phyloP scores from a whole-genome alignment of 2,329 filamentous ascomycete genomes.

The Conoideocrella luteorostrata region DNA sequence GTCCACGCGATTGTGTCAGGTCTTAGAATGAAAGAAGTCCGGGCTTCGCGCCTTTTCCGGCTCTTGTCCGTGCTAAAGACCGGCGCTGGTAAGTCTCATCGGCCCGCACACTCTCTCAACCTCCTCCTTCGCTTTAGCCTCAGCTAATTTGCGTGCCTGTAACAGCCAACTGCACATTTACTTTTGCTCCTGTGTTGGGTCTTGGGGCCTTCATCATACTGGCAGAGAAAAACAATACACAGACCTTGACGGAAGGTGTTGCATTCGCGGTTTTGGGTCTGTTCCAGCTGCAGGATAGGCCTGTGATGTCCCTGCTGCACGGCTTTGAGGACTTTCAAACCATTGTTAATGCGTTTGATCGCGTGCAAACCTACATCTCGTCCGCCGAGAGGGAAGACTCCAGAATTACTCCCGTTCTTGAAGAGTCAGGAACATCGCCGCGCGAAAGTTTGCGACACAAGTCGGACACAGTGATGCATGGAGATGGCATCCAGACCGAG shows the following conservation, averaged over 20 bases:
- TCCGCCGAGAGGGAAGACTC: constrained; percentile 13
- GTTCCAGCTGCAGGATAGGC: constrained; percentile 15
- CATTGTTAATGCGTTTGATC: constrained; percentile 14
- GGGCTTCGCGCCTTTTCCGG: constrained; percentile 20
- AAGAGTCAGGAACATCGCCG: neutral
- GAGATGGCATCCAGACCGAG: neutral
- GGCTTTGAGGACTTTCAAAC: constrained; percentile 16
- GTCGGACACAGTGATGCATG: neutral
- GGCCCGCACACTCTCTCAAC: neutral
- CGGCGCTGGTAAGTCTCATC: constrained; percentile 6
- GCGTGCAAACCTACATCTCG: constrained; percentile 16
- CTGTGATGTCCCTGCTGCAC: constrained; percentile 13
- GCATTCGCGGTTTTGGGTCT: constrained; percentile 16
- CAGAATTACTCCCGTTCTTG: neutral
- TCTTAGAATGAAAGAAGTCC: constrained; percentile 30
- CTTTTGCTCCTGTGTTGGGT: constrained; percentile 15
- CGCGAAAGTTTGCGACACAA: constrained; percentile 1
- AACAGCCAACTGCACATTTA: constrained; percentile 8
- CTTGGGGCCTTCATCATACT: constrained; percentile 14
- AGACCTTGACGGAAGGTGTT: constrained; percentile 14
- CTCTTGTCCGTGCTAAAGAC: constrained; percentile 11
- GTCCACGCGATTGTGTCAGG: constrained; percentile 25
- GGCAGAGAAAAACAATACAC: constrained; percentile 7
- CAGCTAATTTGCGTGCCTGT: constrained; percentile 9
- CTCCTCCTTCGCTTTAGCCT: neutral